Conservation (phyloP, 345 rosid genomes). For the Cardiospermum halicacabum region DNA sequence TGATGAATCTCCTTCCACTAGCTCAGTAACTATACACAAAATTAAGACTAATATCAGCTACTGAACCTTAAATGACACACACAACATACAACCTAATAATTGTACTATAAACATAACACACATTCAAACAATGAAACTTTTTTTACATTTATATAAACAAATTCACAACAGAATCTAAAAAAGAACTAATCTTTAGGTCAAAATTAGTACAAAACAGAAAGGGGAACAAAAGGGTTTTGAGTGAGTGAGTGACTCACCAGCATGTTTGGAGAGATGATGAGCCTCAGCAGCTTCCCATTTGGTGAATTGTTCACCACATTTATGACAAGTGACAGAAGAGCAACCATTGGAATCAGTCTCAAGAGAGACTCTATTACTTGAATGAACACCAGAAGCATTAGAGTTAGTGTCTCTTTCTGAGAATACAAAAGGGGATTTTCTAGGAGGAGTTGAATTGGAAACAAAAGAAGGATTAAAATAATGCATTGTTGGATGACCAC, state of each 20-base stretch:
- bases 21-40: slow-evolving; percentile 71
- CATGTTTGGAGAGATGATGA: slow-evolving; percentile 97
- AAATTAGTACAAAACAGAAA: no score
- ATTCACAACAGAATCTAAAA: background rate
- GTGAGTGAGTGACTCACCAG: slow-evolving; percentile 42
- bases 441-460: slow-evolving; percentile 47
- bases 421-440: slow-evolving; percentile 43
- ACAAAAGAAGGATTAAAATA: slow-evolving; percentile 60
- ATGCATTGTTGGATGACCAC: slow-evolving; percentile 62
- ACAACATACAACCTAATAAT: background rate
- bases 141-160: background rate
- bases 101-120: no score
- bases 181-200: background rate
- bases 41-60: slow-evolving; percentile 12
- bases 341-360: slow-evolving; percentile 54
- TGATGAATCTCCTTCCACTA: slow-evolving; percentile 93
- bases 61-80: slow-evolving; percentile 1
- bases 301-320: slow-evolving; percentile 90
- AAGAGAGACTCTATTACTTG: slow-evolving; percentile 52
- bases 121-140: background rate
- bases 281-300: slow-evolving; percentile 96
- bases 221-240: background rate
- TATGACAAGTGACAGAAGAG: slow-evolving; percentile 75
- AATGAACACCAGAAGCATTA: slow-evolving; percentile 33
- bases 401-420: slow-evolving; percentile 43